Evolutionary conservation across 2,329 filamentous ascomycete genomes (phyloP), one percentile per base, ranked within the genome.

Genomic region (Orbilia javanica): DNA sequence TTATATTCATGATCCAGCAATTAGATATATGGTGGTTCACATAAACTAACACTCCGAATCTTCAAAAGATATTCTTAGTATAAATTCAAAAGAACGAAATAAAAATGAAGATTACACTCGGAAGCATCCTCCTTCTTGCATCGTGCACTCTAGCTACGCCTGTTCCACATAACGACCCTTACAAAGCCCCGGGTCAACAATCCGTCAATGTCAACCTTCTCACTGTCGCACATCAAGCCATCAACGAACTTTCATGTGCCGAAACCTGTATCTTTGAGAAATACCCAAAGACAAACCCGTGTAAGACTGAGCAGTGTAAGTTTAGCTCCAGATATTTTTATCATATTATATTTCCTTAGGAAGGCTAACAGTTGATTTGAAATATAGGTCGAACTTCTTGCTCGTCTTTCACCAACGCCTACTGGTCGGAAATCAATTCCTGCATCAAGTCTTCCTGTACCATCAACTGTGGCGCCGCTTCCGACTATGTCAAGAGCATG

Each of bases 211-310:
- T 73, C 50, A 46, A 73, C 39, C 60, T 66, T 15, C 60, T 73
- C 60, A 36, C 48, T 20, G 50, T 73, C 20, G 69, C 69, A 4
- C 60, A 73, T 8, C 60, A 50, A 60, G 60, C 60, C 20, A 73
- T 73, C 62, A 63, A 73, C 31, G 60, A 73, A 29, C 39, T 73
- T 6, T 29, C 48, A 18, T 73, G 69, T 15, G 69, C 69, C 3
- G 36, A 65, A 48, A 29, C 22, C 5, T 73, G 69, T 25, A 53
- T 73, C 11, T 73, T 66, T 31, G 27, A 60, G n/a, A 57, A 65
- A 13, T 36, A 50, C 29, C 27, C 44, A 13, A 34, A 63, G 18
- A 27, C 46, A 5, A 72, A 20, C 6, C 69, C 69, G 25, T 73
- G 69, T n/a, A 65, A 73, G 20, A 63, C 64, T 31, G 34, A 73